A percentile compares a stretch with the other conserved stretches of the same genome.
Conservation (phyloP, 1,284 basidiomycete genomes). For the Uromyces viciae-fabae region DNA sequence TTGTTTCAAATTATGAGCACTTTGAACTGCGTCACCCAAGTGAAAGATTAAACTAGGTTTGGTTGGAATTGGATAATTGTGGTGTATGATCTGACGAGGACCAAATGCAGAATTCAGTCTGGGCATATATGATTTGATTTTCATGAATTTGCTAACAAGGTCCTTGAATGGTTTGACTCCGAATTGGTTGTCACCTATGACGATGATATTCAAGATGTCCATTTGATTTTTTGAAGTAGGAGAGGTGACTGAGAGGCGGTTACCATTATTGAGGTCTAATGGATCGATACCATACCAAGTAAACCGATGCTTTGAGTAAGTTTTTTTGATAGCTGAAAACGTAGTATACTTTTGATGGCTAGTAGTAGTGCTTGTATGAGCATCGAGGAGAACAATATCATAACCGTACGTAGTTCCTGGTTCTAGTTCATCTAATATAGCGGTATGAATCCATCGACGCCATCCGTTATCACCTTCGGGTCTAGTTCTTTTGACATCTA, state of each 20-base stretch:
- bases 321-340: background rate
- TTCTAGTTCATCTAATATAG: conserved; percentile 19
- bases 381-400: conserved; percentile 33
- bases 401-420: conserved; percentile 44
- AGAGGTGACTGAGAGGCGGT: background rate
- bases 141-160: conserved; percentile 43
- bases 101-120: conserved; percentile 21
- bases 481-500: conserved; percentile 10
- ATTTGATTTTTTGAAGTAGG: conserved; percentile 12
- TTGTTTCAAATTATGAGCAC: conserved; percentile 48
- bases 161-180: conserved; percentile 48
- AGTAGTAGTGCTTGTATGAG: background rate
- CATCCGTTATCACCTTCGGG: conserved; percentile 1
- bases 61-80: background rate
- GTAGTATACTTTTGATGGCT: background rate
- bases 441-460: conserved; percentile 45
- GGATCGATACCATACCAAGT: conserved; percentile 42
- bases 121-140: conserved; percentile 22
- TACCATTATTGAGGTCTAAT: conserved; percentile 29
- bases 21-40: conserved; percentile 49
- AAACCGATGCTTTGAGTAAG: conserved; percentile 15
- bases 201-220: conserved; percentile 45
- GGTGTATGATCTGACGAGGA: background rate
- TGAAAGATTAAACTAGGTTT: conserved; percentile 48
- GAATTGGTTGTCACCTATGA: conserved; percentile 50